Percentiles rank a stretch among this genome's conserved stretches.
phyloP scores from a whole-genome alignment of 192 early-diverging fungal genomes.

The Gaertneriomyces sp. region DNA sequence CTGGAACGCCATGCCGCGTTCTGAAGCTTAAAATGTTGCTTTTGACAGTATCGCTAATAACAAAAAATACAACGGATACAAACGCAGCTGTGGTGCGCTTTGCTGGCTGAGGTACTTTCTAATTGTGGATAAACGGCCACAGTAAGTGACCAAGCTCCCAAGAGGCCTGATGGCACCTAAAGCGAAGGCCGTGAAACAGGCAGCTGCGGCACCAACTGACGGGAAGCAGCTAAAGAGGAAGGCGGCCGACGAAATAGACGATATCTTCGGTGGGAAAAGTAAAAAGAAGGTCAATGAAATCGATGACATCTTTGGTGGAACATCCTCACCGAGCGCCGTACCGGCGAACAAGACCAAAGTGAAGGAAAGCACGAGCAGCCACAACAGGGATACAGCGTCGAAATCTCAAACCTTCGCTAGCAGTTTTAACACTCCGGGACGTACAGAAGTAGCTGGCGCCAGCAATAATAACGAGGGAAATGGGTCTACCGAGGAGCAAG shows the following conservation, averaged over 20 bases:
- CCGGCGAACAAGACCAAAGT: background rate
- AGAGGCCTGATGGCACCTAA: too few relatives aligned
- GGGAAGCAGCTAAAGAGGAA: conserved; percentile 4
- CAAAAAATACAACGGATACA: too few relatives aligned
- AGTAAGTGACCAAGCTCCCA: too few relatives aligned
- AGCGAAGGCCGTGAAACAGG: too few relatives aligned
- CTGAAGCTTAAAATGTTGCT: too few relatives aligned
- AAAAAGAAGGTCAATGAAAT: conserved; percentile 21
- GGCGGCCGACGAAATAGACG: conserved; percentile 22
- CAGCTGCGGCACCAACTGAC: too few relatives aligned
- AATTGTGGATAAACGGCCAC: too few relatives aligned
- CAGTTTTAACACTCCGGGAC: background rate
- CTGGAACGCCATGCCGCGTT: too few relatives aligned
- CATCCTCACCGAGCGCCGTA: background rate
- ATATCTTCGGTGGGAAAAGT: conserved; percentile 26
- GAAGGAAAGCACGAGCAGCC: background rate
- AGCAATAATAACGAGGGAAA: background rate
- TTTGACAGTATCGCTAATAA: too few relatives aligned
- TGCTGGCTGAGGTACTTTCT: too few relatives aligned
- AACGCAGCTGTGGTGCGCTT: too few relatives aligned
- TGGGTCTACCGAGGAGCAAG: conserved; percentile 10
- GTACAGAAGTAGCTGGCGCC: background rate
- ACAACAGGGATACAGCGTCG: background rate
- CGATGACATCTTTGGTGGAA: conserved; percentile 24
- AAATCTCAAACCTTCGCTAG: background rate